phyloP scores from a whole-genome alignment of 129 eudicot species.

The Helichrysum umbraculigerum region DNA sequence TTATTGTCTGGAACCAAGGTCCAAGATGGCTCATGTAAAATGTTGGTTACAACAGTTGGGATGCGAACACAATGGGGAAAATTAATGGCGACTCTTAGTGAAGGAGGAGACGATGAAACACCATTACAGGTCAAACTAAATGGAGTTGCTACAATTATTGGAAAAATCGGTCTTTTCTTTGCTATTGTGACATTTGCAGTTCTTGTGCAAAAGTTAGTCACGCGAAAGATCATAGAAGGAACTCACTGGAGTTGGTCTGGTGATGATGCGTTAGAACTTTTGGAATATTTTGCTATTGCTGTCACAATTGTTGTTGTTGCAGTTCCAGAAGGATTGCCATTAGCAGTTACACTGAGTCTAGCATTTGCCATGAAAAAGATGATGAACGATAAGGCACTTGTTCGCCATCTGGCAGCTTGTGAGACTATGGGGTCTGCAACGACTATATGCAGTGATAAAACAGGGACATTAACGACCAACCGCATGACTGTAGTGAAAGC shows the following conservation, averaged over 20 bases:
- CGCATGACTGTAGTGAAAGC: slow-evolving; percentile 96
- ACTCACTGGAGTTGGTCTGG: slow-evolving; percentile 66
- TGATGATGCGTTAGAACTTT: slow-evolving; percentile 67
- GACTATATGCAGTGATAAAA: slow-evolving; percentile 92
- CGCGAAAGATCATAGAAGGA: slow-evolving; percentile 57
- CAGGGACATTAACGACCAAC: slow-evolving; percentile 93
- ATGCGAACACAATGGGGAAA: slow-evolving; percentile 99
- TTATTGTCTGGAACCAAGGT: slow-evolving; percentile 93
- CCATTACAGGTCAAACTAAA: slow-evolving; percentile 90
- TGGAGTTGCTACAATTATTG: slow-evolving; percentile 92
- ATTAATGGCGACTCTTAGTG: slow-evolving; percentile 89
- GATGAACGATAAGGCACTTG: slow-evolving; percentile 99
- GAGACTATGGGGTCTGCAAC: slow-evolving; percentile 99
- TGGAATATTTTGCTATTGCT: slow-evolving; percentile 91
- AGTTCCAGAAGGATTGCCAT: slow-evolving; percentile 94
- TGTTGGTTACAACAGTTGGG: slow-evolving; percentile 91
- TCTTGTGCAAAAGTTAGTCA: slow-evolving; percentile 60
- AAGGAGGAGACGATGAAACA: slow-evolving; percentile 95
- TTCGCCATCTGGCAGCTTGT: slow-evolving; percentile 91
- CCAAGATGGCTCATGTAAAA: slow-evolving; percentile 98
- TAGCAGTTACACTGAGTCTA: slow-evolving; percentile 91
- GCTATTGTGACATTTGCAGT: slow-evolving; percentile 89
- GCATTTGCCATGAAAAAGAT: slow-evolving; percentile 96
- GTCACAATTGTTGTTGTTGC: slow-evolving; percentile 98
- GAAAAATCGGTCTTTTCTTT: slow-evolving; percentile 87